Conservation (phyloP, 1,284 basidiomycete genomes). For the Apiotrichum mycotoxinovorans region DNA sequence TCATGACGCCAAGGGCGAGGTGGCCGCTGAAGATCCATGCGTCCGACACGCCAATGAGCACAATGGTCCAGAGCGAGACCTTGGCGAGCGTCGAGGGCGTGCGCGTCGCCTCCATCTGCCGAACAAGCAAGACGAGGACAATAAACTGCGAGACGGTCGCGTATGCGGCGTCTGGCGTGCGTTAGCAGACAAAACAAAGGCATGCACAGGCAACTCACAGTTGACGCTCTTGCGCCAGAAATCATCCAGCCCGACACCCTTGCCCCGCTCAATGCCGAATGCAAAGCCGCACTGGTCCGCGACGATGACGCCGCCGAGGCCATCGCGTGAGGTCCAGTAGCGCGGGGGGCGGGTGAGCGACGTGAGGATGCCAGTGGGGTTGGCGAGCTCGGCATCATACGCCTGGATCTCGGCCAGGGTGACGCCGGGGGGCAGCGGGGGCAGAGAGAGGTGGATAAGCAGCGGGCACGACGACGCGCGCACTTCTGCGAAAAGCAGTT, state of each 20-base stretch:
- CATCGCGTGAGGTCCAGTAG: slow-evolving; percentile 37
- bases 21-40: slow-evolving; percentile 77
- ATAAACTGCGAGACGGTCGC: slow-evolving; percentile 65
- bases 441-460: slow-evolving; percentile 40
- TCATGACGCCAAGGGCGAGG: slow-evolving; percentile 75
- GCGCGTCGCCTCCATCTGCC: slow-evolving; percentile 69
- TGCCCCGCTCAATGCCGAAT: slow-evolving; percentile 62
- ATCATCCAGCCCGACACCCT: slow-evolving; percentile 60
- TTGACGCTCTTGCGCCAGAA: slow-evolving; percentile 77
- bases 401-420: slow-evolving; percentile 27
- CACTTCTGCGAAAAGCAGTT: background rate
- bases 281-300: slow-evolving; percentile 75
- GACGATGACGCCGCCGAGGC: slow-evolving; percentile 62
- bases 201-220: slow-evolving; percentile 56
- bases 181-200: background rate
- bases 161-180: slow-evolving; percentile 55
- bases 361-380: slow-evolving; percentile 40
- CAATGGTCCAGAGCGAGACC: slow-evolving; percentile 74
- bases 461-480: slow-evolving; percentile 36
- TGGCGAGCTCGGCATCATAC: slow-evolving; percentile 39
- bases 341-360: slow-evolving; percentile 32
- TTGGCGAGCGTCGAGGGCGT: slow-evolving; percentile 72
- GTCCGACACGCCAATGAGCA: slow-evolving; percentile 71
- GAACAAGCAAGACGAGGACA: slow-evolving; percentile 64
- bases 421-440: slow-evolving; percentile 34